Percentiles rank a stretch among this genome's conserved stretches.
Evolutionary conservation across 148 eudicot genomes (phyloP).

Genomic region (Vaccinium corymbosum): DNA sequence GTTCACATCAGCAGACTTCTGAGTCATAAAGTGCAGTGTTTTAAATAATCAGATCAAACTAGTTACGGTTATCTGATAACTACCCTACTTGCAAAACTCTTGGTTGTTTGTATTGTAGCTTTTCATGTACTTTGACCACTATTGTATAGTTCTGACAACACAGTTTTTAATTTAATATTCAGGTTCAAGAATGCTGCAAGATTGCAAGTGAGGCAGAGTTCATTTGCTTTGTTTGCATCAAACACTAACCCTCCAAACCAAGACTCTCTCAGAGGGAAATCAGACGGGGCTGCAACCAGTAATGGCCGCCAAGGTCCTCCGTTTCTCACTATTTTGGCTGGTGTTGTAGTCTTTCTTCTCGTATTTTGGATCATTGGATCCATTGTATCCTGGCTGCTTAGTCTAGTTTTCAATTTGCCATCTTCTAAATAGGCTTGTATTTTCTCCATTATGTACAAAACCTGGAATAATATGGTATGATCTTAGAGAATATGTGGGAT

Average conservation of each 20-base stretch:
- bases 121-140: not conserved
- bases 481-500: not conserved
- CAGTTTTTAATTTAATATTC: not conserved
- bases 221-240: slow-evolving; percentile 27
- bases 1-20: not conserved
- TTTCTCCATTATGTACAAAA: not conserved
- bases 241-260: slow-evolving; percentile 25
- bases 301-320: slow-evolving; percentile 39
- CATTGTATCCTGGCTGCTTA: slow-evolving; percentile 32
- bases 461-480: not conserved
- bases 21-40: not conserved
- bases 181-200: slow-evolving; percentile 23
- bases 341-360: slow-evolving; percentile 26
- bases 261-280: slow-evolving; percentile 11
- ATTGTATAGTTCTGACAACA: not conserved
- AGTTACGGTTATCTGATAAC: not conserved
- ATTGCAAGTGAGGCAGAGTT: slow-evolving; percentile 26
- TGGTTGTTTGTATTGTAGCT: not conserved
- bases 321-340: slow-evolving; percentile 47
- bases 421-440: slow-evolving; percentile 13
- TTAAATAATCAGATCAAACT: not conserved
- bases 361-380: slow-evolving; percentile 43
- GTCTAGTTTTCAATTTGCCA: slow-evolving; percentile 29
- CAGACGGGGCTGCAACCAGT: slow-evolving; percentile 16
- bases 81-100: not conserved